Evolutionary conservation across 2,329 filamentous ascomycete species (phyloP).

Genomic region (Lachnellula occidentalis): DNA sequence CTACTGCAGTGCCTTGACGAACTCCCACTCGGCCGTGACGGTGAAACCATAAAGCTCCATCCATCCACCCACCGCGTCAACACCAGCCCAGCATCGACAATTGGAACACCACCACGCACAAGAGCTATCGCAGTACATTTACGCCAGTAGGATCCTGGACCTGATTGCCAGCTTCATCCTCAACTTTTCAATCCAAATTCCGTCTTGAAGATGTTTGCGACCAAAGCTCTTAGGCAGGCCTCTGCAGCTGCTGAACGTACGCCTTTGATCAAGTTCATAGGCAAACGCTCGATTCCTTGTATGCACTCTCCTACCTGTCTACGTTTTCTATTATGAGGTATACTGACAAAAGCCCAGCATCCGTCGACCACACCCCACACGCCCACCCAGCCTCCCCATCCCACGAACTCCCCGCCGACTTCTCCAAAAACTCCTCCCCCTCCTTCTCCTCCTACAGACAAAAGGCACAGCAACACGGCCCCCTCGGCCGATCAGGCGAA

Average conservation of each 20-base stretch:
- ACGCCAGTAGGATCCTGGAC: conserved; percentile 11
- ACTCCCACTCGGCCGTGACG: too few relatives aligned
- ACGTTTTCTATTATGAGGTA: not conserved
- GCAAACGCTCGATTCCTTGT: conserved; percentile 36
- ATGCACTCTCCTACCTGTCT: conserved; percentile 17
- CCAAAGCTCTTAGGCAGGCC: conserved; percentile 33
- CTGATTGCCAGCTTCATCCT: conserved; percentile 10
- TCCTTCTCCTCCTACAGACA: conserved; percentile 56
- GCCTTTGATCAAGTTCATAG: conserved; percentile 38
- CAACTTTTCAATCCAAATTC: not conserved
- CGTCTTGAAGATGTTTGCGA: conserved; percentile 32
- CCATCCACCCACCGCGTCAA: not conserved
- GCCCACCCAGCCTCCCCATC: conserved; percentile 51
- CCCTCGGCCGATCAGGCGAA: conserved; percentile 36
- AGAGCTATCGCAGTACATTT: conserved; percentile 4
- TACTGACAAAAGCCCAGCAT: conserved; percentile 35
- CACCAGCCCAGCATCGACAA: not conserved
- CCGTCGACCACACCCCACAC: conserved; percentile 52
- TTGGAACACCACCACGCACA: not conserved
- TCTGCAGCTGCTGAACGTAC: conserved; percentile 31
- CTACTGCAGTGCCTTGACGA: too few relatives aligned
- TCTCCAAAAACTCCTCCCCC: conserved; percentile 33
- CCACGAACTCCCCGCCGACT: conserved; percentile 49
- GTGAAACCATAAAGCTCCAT: not conserved
- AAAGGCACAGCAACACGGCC: conserved; percentile 54